phyloP scores from a whole-genome alignment of 345 rosid genomes.

The Cochlearia excelsa region DNA sequence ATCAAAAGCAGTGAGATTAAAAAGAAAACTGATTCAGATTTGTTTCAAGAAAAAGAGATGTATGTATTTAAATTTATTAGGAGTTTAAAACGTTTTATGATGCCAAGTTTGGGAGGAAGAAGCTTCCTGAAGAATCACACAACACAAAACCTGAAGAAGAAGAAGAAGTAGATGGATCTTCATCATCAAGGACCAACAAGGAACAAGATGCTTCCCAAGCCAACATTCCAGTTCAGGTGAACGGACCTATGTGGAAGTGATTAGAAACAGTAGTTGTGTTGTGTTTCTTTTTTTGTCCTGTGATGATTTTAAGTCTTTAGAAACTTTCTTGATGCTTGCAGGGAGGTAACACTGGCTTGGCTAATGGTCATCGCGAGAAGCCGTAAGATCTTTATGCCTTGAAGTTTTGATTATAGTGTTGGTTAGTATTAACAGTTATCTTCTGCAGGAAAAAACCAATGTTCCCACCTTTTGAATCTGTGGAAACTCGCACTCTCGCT shows the following conservation, averaged over 20 bases:
- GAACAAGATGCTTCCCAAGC: slow-evolving; percentile 50
- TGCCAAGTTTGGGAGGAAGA: slow-evolving; percentile 95
- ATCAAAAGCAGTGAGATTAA: slow-evolving; percentile 26
- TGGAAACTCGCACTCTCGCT: slow-evolving; percentile 74
- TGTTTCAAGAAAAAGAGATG: slow-evolving; percentile 17
- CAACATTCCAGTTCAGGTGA: slow-evolving; percentile 62
- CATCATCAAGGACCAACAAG: slow-evolving; percentile 39
- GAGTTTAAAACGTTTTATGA: slow-evolving; percentile 76
- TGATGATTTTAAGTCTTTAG: slow-evolving; percentile 7
- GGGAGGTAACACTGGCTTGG: slow-evolving; percentile 43
- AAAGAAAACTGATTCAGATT: slow-evolving; percentile 25
- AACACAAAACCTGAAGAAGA: slow-evolving; percentile 34
- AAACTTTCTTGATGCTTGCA: slow-evolving; percentile 30
- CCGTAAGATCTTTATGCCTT: slow-evolving; percentile 48
- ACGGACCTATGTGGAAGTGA: too few relatives aligned
- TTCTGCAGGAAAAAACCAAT: slow-evolving; percentile 64
- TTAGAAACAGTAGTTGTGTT: background rate
- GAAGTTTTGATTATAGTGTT: background rate
- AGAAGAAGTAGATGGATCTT: slow-evolving; percentile 28
- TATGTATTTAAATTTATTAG: slow-evolving; percentile 43
- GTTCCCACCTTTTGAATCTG: slow-evolving; percentile 88
- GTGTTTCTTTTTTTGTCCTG: slow-evolving; percentile 5
- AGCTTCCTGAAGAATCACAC: slow-evolving; percentile 34
- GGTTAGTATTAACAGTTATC: background rate
- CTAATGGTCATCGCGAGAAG: slow-evolving; percentile 46